Conservation (phyloP, 1,284 basidiomycete species). For the Baeospora myosura region DNA sequence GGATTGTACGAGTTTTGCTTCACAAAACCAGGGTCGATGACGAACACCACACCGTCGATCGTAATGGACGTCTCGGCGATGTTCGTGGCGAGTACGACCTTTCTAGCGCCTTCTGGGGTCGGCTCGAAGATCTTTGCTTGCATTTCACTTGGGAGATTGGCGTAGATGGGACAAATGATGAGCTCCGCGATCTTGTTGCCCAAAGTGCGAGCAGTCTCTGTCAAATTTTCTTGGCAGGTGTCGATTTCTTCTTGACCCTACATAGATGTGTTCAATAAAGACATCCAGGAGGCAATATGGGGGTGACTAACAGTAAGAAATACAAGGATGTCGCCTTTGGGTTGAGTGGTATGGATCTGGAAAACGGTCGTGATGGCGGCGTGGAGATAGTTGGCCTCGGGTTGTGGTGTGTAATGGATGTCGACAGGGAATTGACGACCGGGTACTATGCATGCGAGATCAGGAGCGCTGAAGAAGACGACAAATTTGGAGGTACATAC, state of each 20-base stretch:
- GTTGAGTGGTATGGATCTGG: conserved; percentile 98
- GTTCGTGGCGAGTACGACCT: conserved; percentile 96
- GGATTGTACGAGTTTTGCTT: conserved; percentile 98
- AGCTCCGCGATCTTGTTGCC: conserved; percentile 96
- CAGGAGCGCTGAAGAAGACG: too few relatives aligned
- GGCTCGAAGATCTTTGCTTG: conserved; percentile 99
- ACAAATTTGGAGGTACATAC: conserved; percentile 34
- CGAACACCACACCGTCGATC: conserved; percentile 95
- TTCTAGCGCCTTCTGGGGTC: conserved; percentile 91
- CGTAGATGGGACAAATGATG: conserved; percentile 96
- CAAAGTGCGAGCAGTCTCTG: conserved; percentile 89
- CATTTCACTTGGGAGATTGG: conserved; percentile 97
- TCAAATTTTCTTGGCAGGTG: conserved; percentile 90
- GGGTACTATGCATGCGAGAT: conserved; percentile 66
- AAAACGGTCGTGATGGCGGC: conserved; percentile 98
- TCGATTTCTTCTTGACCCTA: conserved; percentile 99
- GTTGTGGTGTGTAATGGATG: conserved; percentile 96
- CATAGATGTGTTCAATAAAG: conserved; percentile 1
- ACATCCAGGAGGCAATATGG: neutral
- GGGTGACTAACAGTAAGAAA: conserved; percentile 78
- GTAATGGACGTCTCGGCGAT: conserved; percentile 98
- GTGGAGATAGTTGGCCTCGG: conserved; percentile 97
- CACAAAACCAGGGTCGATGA: conserved; percentile 96
- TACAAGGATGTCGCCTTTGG: conserved; percentile 95
- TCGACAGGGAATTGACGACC: conserved; percentile 97